phyloP scores from a whole-genome alignment of 2,329 filamentous ascomycete species.

The Thelonectria discophora region DNA sequence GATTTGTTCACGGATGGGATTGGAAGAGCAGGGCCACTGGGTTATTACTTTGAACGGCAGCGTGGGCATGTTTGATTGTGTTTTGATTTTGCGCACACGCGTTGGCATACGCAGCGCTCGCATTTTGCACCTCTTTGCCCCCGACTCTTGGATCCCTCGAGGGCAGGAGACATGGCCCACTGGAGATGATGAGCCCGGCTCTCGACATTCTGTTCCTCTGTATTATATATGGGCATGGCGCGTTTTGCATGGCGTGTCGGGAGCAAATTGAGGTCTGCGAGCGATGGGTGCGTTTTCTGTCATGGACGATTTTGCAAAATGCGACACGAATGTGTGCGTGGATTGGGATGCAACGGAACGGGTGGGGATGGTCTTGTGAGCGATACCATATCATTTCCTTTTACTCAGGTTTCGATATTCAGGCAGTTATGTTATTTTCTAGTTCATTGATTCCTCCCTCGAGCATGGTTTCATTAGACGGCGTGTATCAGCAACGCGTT shows the following conservation, averaged over 20 bases:
- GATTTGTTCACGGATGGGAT: constrained; percentile 42
- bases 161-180: constrained; percentile 26
- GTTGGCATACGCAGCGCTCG: constrained; percentile 26
- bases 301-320: constrained; percentile 17
- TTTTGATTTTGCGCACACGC: constrained; percentile 38
- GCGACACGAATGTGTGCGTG: constrained; percentile 27
- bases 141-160: constrained; percentile 33
- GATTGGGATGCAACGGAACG: constrained; percentile 24
- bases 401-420: constrained; percentile 20
- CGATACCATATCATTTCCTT: constrained; percentile 37
- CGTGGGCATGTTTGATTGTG: constrained; percentile 33
- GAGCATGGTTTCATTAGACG: background rate
- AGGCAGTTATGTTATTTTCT: constrained; percentile 6
- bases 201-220: constrained; percentile 35
- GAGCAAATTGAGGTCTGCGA: constrained; percentile 30
- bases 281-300: constrained; percentile 16
- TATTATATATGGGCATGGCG: constrained; percentile 38
- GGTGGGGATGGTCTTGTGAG: constrained; percentile 9
- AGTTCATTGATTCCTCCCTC: background rate
- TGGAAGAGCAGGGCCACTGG: constrained; percentile 41
- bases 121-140: constrained; percentile 29
- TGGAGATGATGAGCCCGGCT: constrained; percentile 33
- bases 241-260: constrained; percentile 32
- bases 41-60: constrained; percentile 40
- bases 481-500: constrained; percentile 28